A percentile compares a stretch with the other conserved stretches of the same genome.
Evolutionary conservation across 108 stramenopile genomes (phyloP).

Genomic region (Pinguiococcus pyrenoidosus): DNA sequence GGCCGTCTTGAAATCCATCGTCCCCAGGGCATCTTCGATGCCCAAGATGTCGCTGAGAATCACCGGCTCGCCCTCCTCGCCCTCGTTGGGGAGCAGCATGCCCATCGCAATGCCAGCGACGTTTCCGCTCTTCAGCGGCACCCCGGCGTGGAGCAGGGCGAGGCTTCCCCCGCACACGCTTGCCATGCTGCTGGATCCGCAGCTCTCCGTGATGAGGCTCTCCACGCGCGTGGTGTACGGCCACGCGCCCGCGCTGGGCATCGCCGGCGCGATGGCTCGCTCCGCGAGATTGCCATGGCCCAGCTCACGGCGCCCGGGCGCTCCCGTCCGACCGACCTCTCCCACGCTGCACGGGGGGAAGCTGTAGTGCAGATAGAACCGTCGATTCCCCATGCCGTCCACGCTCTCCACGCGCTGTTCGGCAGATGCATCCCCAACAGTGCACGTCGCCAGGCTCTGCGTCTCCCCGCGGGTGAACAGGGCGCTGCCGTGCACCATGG

Average conservation of each 20-base stretch:
- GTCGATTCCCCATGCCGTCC: constrained; percentile 58
- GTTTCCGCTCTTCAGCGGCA: constrained; percentile 55
- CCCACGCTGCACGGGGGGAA: constrained; percentile 87
- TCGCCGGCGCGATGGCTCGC: constrained; percentile 56
- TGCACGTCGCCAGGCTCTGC: constrained; percentile 72
- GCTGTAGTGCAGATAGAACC: constrained; percentile 83
- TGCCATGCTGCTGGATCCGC: constrained; percentile 71
- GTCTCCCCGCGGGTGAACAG: constrained; percentile 86
- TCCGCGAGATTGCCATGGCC: constrained; percentile 75
- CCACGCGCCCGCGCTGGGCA: constrained; percentile 51
- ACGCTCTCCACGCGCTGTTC: constrained; percentile 73
- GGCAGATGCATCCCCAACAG: constrained; percentile 65
- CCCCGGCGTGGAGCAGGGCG: constrained; percentile 76
- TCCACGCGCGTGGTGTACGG: constrained; percentile 62
- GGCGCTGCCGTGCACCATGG: constrained; percentile 66
- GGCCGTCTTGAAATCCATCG: constrained; percentile 87
- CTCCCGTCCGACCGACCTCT: constrained; percentile 71
- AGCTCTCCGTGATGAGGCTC: constrained; percentile 61
- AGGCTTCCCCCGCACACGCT: constrained; percentile 69
- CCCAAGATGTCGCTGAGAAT: constrained; percentile 75
- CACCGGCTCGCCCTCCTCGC: constrained; percentile 1
- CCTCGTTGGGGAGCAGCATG: constrained; percentile 16
- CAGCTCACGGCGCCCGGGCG: constrained; percentile 66
- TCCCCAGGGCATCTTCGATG: constrained; percentile 67
- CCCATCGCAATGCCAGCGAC: constrained; percentile 81